Percentiles rank a stretch among this genome's conserved stretches.
Conservation (phyloP, 257 asterid species). For the Nicotiana otophora region DNA sequence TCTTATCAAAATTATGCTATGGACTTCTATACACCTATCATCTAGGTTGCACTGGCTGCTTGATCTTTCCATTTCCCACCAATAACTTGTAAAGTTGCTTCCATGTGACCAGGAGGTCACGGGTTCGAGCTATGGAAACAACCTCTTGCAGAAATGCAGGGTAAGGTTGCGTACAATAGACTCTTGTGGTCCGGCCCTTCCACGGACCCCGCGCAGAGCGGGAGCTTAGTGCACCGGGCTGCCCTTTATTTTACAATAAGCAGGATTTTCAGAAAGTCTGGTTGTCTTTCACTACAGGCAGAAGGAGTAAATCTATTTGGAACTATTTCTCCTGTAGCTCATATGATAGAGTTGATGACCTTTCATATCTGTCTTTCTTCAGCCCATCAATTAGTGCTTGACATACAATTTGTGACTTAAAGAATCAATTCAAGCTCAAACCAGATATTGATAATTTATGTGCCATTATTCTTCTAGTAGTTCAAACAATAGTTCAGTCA, state of each 20-base stretch:
- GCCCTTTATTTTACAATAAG: not conserved
- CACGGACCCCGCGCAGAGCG: no score
- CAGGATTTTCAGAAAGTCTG: not conserved
- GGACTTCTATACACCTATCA: not conserved
- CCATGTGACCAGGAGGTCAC: no score
- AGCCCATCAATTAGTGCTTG: not conserved
- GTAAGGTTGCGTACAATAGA: no score
- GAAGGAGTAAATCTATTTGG: not conserved
- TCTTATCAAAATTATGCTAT: not conserved
- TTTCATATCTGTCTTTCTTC: not conserved
- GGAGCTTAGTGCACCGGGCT: no score
- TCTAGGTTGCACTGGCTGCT: not conserved
- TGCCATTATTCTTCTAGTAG: not conserved
- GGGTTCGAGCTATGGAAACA: no score
- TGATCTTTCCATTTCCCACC: not conserved
- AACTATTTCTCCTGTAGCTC: not conserved
- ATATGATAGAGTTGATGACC: not conserved
- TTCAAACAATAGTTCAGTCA: not conserved
- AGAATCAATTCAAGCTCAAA: not conserved
- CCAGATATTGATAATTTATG: not conserved
- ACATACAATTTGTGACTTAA: not conserved
- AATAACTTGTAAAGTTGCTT: no score
- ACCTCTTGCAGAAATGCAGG: no score
- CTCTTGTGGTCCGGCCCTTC: no score
- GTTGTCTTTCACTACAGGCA: not conserved